Conservation (phyloP, 2,329 filamentous ascomycete species). For the Stachybotrys chartarum region DNA sequence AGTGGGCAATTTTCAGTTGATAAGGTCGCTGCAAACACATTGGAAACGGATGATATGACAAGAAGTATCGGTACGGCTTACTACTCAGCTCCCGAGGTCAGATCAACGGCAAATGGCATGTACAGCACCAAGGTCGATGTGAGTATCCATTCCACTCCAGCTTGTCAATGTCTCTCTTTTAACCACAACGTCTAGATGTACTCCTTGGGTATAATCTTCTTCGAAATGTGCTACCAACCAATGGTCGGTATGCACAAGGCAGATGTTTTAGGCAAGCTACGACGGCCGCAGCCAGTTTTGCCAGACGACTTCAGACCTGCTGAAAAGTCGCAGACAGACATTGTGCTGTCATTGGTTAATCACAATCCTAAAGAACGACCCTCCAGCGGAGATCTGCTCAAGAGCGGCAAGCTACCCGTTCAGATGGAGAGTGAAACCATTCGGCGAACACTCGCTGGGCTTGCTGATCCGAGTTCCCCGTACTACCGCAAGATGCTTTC, state of each 20-base stretch:
- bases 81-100: slow-evolving; percentile 89
- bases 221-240: slow-evolving; percentile 82
- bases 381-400: slow-evolving; percentile 72
- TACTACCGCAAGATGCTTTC: slow-evolving; percentile 87
- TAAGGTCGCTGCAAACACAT: slow-evolving; percentile 31
- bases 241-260: slow-evolving; percentile 57
- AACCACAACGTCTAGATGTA: slow-evolving; percentile 60
- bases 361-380: slow-evolving; percentile 80
- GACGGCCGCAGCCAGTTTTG: slow-evolving; percentile 59
- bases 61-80: slow-evolving; percentile 70
- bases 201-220: slow-evolving; percentile 93
- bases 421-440: slow-evolving; percentile 92
- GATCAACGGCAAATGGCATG: slow-evolving; percentile 63
- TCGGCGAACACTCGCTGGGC: slow-evolving; percentile 69
- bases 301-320: slow-evolving; percentile 65
- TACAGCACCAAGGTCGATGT: slow-evolving; percentile 93
- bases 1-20: slow-evolving; percentile 70
- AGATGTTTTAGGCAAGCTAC: slow-evolving; percentile 58
- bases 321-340: slow-evolving; percentile 68
- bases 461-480: slow-evolving; percentile 76
- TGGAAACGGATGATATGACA: slow-evolving; percentile 59
- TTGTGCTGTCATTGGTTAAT: slow-evolving; percentile 72
- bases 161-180: no score
- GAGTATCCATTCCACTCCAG: slow-evolving; percentile 23
- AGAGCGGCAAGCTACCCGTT: slow-evolving; percentile 79